Conservation (phyloP, 129 eudicot genomes). For the Centrapalus pauciflorus region DNA sequence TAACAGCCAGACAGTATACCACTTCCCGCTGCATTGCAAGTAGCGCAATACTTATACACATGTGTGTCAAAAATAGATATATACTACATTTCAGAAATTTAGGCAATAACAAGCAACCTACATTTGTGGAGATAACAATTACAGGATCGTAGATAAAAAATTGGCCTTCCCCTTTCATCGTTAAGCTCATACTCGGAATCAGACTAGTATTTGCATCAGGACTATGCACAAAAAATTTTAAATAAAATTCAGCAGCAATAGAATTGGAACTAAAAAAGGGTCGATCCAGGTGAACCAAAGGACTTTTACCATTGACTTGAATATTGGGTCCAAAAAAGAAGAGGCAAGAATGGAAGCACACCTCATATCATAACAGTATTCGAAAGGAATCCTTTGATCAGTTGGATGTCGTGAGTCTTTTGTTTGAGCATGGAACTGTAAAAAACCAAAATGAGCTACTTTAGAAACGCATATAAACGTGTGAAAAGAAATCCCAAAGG, state of each 20-base stretch:
- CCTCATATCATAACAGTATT: constrained; percentile 94
- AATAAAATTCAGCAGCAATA: neutral
- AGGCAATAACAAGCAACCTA: constrained; percentile 24
- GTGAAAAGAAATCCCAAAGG: neutral
- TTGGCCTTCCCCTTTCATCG: constrained; percentile 74
- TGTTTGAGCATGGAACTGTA: constrained; percentile 66
- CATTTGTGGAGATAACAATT: constrained; percentile 69
- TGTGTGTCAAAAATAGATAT: neutral
- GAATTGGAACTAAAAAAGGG: no score
- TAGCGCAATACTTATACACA: neutral
- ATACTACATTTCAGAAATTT: neutral
- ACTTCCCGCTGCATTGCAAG: constrained; percentile 51
- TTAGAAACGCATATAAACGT: neutral
- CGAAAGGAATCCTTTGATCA: constrained; percentile 85
- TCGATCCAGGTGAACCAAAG: no score
- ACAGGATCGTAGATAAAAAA: constrained; percentile 67
- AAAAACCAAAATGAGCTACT: neutral
- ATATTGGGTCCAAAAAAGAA: no score
- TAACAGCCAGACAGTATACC: constrained; percentile 77
- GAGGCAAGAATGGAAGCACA: constrained; percentile 2
- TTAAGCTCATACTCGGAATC: constrained; percentile 66
- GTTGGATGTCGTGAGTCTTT: constrained; percentile 62
- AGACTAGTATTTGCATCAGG: constrained; percentile 61
- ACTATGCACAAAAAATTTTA: constrained; percentile 30
- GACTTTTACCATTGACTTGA: no score